A percentile compares a stretch with the other conserved stretches of the same genome.
Evolutionary conservation across 192 early-diverging fungal species (phyloP).

Genomic region (Polychytrium aggregatum): DNA sequence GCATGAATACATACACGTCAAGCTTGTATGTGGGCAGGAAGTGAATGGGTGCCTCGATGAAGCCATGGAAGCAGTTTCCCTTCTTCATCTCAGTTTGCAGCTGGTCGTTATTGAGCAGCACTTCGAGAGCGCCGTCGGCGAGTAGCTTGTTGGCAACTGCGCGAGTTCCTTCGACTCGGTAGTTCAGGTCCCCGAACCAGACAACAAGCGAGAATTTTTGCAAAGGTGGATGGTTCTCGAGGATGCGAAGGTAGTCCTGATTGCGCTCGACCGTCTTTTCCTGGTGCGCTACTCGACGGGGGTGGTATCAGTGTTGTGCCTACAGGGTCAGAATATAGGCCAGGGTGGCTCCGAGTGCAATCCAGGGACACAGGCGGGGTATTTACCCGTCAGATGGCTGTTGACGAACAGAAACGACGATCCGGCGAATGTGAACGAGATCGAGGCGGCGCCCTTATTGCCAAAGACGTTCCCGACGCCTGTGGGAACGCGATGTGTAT

Average conservation of each 20-base stretch:
- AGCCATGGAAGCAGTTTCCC: slow-evolving; percentile 64
- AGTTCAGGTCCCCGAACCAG: slow-evolving; percentile 95
- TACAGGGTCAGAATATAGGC: neutral
- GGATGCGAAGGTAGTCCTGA: slow-evolving; percentile 7
- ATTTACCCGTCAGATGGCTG: slow-evolving; percentile 14
- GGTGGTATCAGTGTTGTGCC: neutral
- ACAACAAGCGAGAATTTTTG: slow-evolving; percentile 43
- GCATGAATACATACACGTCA: slow-evolving; percentile 26
- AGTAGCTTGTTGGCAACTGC: neutral
- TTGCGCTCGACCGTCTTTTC: slow-evolving; percentile 8
- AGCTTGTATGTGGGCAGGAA: slow-evolving; percentile 94
- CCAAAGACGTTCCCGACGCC: slow-evolving; percentile 17
- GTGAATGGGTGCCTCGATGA: slow-evolving; percentile 59
- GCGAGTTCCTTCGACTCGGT: slow-evolving; percentile 37
- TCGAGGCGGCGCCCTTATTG: slow-evolving; percentile 16
- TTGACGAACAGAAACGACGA: slow-evolving; percentile 12
- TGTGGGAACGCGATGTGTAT: slow-evolving; percentile 2
- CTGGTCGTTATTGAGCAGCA: slow-evolving; percentile 15
- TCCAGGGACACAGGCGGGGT: neutral
- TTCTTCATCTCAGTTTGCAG: slow-evolving; percentile 47
- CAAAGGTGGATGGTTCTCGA: too few species aligned
- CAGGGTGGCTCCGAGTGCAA: neutral
- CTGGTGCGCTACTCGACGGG: slow-evolving; percentile 7
- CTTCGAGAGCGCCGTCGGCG: neutral
- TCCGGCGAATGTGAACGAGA: slow-evolving; percentile 4